A percentile compares a stretch with the other conserved stretches of the same genome.
Evolutionary conservation across 1,139 yeast genomes (phyloP).

Genomic region (Suhomyces bribrorum): DNA sequence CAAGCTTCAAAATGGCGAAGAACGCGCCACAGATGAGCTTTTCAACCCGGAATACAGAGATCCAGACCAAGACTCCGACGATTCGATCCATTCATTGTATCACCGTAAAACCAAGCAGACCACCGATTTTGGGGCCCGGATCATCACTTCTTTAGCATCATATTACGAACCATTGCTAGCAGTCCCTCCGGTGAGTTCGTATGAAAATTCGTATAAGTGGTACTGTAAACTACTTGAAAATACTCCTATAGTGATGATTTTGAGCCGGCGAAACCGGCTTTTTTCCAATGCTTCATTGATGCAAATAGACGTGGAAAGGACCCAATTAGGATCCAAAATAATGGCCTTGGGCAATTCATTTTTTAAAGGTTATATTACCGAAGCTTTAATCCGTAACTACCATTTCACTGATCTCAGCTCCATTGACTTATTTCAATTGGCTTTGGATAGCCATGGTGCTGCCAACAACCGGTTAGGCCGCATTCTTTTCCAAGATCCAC

Average conservation of each 20-base stretch:
- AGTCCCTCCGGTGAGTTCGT: slow-evolving; percentile 16
- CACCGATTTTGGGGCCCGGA: slow-evolving; percentile 25
- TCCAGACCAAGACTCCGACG: slow-evolving; percentile 3
- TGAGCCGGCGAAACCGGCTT: slow-evolving; percentile 31
- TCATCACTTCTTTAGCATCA: slow-evolving; percentile 25
- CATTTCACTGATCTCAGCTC: slow-evolving; percentile 32
- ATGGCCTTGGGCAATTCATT: slow-evolving; percentile 14
- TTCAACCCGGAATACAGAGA: slow-evolving; percentile 11
- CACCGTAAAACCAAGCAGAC: slow-evolving; percentile 18
- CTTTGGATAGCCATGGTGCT: slow-evolving; percentile 19
- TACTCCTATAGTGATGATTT: slow-evolving; percentile 38
- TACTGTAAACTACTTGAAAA: slow-evolving; percentile 25
- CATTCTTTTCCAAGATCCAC: background rate
- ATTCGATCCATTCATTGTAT: slow-evolving; percentile 16
- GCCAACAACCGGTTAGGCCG: background rate
- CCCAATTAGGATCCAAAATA: slow-evolving; percentile 11
- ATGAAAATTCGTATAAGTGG: slow-evolving; percentile 31
- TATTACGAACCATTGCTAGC: slow-evolving; percentile 21
- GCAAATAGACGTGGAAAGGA: slow-evolving; percentile 17
- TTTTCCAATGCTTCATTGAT: slow-evolving; percentile 30
- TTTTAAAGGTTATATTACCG: slow-evolving; percentile 1
- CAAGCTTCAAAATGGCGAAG: slow-evolving; percentile 17
- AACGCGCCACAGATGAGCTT: slow-evolving; percentile 17
- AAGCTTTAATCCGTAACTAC: slow-evolving; percentile 23
- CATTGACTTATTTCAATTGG: slow-evolving; percentile 33